Evolutionary conservation across 2,329 filamentous ascomycete genomes (phyloP).

Genomic region (Paraconiothyrium sp.): DNA sequence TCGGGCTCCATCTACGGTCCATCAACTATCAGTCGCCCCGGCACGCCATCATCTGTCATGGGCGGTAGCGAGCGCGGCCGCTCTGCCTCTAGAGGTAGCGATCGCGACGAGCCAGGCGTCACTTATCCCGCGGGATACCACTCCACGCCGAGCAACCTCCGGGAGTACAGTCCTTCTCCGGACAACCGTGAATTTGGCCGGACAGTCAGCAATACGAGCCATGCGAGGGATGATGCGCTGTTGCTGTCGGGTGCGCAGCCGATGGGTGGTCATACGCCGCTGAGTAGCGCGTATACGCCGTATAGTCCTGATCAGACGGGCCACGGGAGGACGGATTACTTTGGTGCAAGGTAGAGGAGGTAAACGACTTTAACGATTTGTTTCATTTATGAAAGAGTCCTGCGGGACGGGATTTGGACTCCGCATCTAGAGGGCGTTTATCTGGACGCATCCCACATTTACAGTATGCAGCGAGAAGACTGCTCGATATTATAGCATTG

Average conservation of each 20-base stretch:
- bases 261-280: constrained; percentile 39
- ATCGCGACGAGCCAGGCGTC: constrained; percentile 45
- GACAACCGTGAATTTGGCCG: constrained; percentile 31
- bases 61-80: constrained; percentile 36
- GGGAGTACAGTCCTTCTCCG: constrained; percentile 55
- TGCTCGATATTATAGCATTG: background rate
- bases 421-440: constrained; percentile 1
- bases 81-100: constrained; percentile 36
- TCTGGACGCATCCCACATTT: background rate
- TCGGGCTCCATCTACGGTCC: constrained; percentile 66
- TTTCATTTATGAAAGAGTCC: background rate
- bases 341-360: constrained; percentile 12
- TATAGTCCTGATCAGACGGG: constrained; percentile 37
- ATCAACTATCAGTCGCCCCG: constrained; percentile 65
- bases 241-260: constrained; percentile 45
- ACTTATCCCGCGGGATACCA: constrained; percentile 60
- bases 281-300: constrained; percentile 34
- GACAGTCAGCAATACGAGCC: constrained; percentile 37
- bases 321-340: constrained; percentile 34
- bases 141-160: constrained; percentile 52
- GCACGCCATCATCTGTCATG: constrained; percentile 62
- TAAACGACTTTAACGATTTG: background rate
- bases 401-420: constrained; percentile 1
- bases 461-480: background rate
- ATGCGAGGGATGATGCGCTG: constrained; percentile 33